Base-by-base conservation (phyloP, 2,329 filamentous ascomycete genomes). In the Pleoardoris graminearum region DNA sequence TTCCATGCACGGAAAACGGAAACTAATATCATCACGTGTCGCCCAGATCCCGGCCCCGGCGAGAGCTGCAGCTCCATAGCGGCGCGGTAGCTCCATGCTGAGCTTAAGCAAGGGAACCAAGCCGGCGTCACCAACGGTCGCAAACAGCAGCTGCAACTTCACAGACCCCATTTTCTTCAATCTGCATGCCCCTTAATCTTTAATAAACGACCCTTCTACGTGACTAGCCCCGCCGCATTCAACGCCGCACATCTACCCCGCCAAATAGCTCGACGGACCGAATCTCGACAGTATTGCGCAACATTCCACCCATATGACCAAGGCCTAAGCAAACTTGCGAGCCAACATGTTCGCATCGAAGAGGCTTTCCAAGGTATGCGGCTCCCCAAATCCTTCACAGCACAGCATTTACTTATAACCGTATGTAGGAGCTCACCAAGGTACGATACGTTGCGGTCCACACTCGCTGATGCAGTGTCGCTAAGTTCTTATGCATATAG, bases 341-440 rank as follows among this genome's bases (percentile, higher is more conserved):
- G 36, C 48, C 53, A 61, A 51, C 3, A 81, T 82, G 78, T 82
- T 82, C 59, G 78, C 80, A 22, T 69, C 71, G 22, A 80, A 80
- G 68, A 67, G 78, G 46, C 68, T 81, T 22, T 71, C 74, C 53
- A 79, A 80, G 68, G 80, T 81, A 69, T 53, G 61, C 52, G 10
- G 25, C 6, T 33, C 3, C 14, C 4, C 16, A 11, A 8, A 12
- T 10, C 21, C 3, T 27, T 39, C 33, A 19, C 4, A 22, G 25
- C 45, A 22, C 11, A 46, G 22, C 37, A 27, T 21, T 48, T 43
- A 62, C 70, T 69, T 55, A 72, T 38, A 58, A 50, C 22, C 16
- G 29, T n/a, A 12, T 54, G 39, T 58, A 82, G 78, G 82, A 85
- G 75, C 77, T 84, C 50, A 57, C 72, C 5, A 85, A 84, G 77